A percentile compares a stretch with the other conserved stretches of the same genome.
Conservation (phyloP, 1,284 basidiomycete species). For the Ceratobasidium sp. region DNA sequence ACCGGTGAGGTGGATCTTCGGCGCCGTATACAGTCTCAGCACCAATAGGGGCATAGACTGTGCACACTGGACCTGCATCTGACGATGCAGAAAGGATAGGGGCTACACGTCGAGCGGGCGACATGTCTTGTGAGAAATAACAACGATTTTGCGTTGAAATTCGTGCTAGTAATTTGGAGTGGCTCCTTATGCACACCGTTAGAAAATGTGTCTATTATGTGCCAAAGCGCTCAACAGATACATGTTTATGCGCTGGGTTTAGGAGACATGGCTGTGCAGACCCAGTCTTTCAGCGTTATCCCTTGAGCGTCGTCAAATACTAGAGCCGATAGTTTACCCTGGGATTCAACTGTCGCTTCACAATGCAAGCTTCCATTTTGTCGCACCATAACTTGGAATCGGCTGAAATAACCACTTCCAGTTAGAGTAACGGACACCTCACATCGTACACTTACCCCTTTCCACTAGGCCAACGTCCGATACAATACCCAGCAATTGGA, state of each 20-base stretch:
- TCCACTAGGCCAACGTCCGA: conserved; percentile 42
- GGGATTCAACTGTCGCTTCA: conserved; percentile 20
- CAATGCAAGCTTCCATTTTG: conserved; percentile 18
- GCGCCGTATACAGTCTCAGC: too few relatives aligned
- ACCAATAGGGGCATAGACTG: too few relatives aligned
- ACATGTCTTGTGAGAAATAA: neutral
- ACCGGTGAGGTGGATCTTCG: too few relatives aligned
- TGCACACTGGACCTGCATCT: too few relatives aligned
- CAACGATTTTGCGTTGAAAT: neutral
- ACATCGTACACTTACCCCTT: conserved; percentile 21
- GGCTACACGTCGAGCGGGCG: too few relatives aligned
- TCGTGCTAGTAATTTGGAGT: neutral
- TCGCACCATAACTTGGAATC: conserved; percentile 36
- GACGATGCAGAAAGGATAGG: too few relatives aligned
- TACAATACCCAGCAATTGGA: conserved; percentile 43
- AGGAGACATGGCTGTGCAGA: conserved; percentile 16
- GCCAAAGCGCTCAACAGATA: neutral
- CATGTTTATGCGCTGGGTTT: neutral
- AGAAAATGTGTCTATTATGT: neutral
- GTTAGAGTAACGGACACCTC: too few relatives aligned
- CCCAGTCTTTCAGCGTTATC: conserved; percentile 30
- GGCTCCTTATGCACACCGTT: neutral
- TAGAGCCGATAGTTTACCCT: conserved; percentile 1
- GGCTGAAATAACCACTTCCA: neutral
- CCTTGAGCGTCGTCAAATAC: conserved; percentile 18